Conservation (phyloP, 2,329 filamentous ascomycete species). For the Alternaria incomplexa region DNA sequence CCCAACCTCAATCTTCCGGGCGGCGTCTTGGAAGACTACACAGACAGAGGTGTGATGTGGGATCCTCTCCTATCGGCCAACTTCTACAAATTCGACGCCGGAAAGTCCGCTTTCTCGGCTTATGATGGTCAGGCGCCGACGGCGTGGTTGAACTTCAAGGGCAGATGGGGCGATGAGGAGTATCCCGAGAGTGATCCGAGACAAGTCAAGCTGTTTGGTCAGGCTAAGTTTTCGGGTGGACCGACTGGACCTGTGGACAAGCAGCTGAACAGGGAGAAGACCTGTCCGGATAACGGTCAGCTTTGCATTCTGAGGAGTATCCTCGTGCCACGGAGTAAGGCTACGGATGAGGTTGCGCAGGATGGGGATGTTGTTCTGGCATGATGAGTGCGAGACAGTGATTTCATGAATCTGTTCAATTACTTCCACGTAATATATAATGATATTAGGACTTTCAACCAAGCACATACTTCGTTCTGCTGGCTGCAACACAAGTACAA, state of each 20-base stretch:
- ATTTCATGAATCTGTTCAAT: neutral
- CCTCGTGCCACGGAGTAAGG: conserved; percentile 36
- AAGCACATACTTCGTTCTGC: neutral
- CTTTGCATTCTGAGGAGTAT: conserved; percentile 54
- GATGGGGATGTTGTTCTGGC: conserved; percentile 15
- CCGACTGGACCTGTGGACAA: conserved; percentile 69
- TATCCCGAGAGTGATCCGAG: conserved; percentile 60
- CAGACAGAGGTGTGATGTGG: conserved; percentile 63
- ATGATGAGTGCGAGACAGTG: neutral
- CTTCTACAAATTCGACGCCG: conserved; percentile 60
- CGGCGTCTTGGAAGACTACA: conserved; percentile 58
- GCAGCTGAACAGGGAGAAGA: conserved; percentile 59
- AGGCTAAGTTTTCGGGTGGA: conserved; percentile 60
- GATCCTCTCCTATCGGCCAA: conserved; percentile 65
- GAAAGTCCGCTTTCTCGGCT: conserved; percentile 53
- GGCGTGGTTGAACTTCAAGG: conserved; percentile 63
- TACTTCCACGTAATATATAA: neutral
- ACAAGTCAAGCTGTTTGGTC: conserved; percentile 54
- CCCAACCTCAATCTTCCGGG: conserved; percentile 65
- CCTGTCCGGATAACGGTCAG: conserved; percentile 62
- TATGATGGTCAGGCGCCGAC: conserved; percentile 57
- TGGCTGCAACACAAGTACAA: neutral
- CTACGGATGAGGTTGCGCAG: conserved; percentile 5
- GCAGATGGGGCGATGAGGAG: conserved; percentile 68
- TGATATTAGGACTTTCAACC: neutral